Evolutionary conservation across 805 yeast species (phyloP).

Genomic region (Candida palmyrensis): DNA sequence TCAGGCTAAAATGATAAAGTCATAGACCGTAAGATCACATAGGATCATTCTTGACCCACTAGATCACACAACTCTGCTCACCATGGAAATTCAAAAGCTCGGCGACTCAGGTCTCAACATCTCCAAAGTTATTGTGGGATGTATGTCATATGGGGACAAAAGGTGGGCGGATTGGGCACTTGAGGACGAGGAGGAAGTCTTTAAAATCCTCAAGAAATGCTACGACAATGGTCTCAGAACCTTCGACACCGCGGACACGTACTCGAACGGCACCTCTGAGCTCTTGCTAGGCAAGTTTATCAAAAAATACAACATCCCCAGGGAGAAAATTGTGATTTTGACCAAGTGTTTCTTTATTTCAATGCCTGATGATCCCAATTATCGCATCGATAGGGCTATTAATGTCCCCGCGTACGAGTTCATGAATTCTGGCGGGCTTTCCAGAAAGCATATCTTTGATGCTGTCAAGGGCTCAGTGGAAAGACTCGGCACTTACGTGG

Average conservation of each 20-base stretch:
- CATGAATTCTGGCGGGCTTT: constrained; percentile 32
- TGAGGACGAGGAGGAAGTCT: constrained; percentile 22
- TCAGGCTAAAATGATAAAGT: too few species aligned
- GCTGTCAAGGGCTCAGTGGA: constrained; percentile 36
- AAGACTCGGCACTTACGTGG: constrained; percentile 50
- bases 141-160: constrained; percentile 48
- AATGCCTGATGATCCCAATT: constrained; percentile 7
- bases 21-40: too few species aligned
- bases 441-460: constrained; percentile 40
- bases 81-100: constrained; percentile 2
- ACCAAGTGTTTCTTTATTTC: constrained; percentile 12
- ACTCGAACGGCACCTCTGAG: constrained; percentile 18
- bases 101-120: constrained; percentile 48
- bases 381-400: neutral
- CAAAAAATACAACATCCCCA: constrained; percentile 15
- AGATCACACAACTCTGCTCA: too few species aligned
- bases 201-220: constrained; percentile 20
- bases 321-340: constrained; percentile 17
- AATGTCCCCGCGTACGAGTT: constrained; percentile 7
- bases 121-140: constrained; percentile 48
- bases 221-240: constrained; percentile 20
- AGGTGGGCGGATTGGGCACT: constrained; percentile 28
- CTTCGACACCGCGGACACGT: constrained; percentile 21
- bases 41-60: too few species aligned
- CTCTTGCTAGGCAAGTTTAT: constrained; percentile 15